Base-by-base conservation (phyloP, 2,329 filamentous ascomycete genomes). In the Ophiostoma sp. region DNA sequence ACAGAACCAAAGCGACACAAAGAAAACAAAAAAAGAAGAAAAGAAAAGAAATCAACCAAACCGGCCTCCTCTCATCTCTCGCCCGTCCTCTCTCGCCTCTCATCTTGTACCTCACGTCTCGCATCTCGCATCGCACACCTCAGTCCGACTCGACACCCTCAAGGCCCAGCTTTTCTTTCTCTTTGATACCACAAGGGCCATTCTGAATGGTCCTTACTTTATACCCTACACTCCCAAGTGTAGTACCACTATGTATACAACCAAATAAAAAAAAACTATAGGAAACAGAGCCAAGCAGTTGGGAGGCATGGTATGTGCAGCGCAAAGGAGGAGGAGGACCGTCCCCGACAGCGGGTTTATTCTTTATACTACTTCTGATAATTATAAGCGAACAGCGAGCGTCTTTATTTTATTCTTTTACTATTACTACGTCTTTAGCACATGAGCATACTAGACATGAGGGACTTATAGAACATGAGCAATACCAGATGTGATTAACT, bases 351-450 rank as follows among this genome's bases (percentile, higher is more conserved):
- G 38, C 38, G 55, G 55, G 55, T 38, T 38, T 38, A 14, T 60
- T 60, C 27, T 38, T 60, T 16, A 40, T 55, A 60, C 55, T 60
- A 36, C 27, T 60, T 52, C 9, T 60, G 55, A 60, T 60, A 52
- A 60, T 60, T 36, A 27, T 27, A 38, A 60, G 55, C 55, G 55
- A 52, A 60, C 55, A 60, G 55, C 55, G 55, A 60, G 55, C 55
- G 41, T 40, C 41, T 49, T 47, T 68, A 64, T 58, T 69, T 69
- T 60, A 55, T 64, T 44, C 38, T 44, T 44, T 44, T 64, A 18
- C 38, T 42, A 8, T 64, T 52, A 27, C 27, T 52, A 27, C 27
- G 27, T 27, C 27, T 27, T 27, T 27, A 27, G 27, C 27, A 27
- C 27, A 27, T 27, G 27, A 27, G 27, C 27, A 27, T 27, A 27